phyloP scores from a whole-genome alignment of 2,329 filamentous ascomycete genomes.

The Beauveria sp. region DNA sequence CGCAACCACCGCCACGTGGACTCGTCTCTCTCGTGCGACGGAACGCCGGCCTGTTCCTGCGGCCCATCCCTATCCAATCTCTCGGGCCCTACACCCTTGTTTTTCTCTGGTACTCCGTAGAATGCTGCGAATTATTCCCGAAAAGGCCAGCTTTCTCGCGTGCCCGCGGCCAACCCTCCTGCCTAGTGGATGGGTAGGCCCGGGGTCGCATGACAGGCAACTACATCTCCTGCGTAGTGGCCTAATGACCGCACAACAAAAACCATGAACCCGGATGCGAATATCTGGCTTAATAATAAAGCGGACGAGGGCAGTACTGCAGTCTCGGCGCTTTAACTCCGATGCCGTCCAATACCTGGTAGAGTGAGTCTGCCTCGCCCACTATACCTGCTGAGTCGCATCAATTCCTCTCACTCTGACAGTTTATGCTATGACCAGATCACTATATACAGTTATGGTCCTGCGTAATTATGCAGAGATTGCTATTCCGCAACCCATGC shows the following conservation, averaged over 20 bases:
- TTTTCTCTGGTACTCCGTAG: background rate
- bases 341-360: background rate
- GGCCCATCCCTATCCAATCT: background rate
- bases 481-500: too few relatives aligned
- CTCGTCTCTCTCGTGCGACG: background rate
- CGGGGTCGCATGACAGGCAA: background rate
- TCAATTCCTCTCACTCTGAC: background rate
- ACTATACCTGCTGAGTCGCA: too few relatives aligned
- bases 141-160: background rate
- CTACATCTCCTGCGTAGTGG: background rate
- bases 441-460: background rate
- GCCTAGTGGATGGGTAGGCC: background rate
- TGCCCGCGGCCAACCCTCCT: background rate
- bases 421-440: background rate
- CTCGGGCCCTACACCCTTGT: background rate
- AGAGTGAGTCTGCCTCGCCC: too few relatives aligned
- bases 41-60: background rate
- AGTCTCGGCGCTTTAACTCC: background rate
- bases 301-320: background rate
- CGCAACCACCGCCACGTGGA: background rate
- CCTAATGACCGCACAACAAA: background rate
- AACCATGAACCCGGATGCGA: background rate
- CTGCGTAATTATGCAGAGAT: background rate
- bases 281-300: background rate
- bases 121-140: background rate